Evolutionary conservation across 1,284 basidiomycete genomes (phyloP), one percentile per base, ranked within the genome.

Genomic region (Apiotrichum brassicae): DNA sequence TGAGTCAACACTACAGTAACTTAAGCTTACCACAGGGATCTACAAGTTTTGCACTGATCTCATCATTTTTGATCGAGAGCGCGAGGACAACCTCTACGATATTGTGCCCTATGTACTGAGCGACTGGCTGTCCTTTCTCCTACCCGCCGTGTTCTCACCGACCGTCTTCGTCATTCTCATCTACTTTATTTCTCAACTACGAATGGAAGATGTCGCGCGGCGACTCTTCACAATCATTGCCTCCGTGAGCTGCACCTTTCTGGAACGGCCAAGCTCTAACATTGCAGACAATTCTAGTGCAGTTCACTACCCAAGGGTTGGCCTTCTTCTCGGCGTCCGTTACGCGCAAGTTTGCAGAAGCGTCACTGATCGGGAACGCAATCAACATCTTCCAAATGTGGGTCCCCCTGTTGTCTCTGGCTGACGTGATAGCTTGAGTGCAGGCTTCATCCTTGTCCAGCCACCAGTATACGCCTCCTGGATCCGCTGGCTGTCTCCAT

Each of bases 51-150:
- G 69, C 56, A 65, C 63, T 11, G 71, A 74, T 33, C 65, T 79
- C 16, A 61, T 75, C 48, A 70, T 78, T 39, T 79, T 79, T 46
- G 77, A 79, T 54, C 72, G 77, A 7, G 77, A 79, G 53, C 66
- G 71, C 22, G 76, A 76, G 52, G 64, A 52, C 36, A 50, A 50
- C 9, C 59, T 56, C 19, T 57, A 75, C 64, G 62, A 64, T 19
- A 71, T 72, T 3, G 56, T 71, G 0, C 74, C 76, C 6, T 76
- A 68, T 46, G 59, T 75, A 46, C 16, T 74, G 8, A 66, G 69
- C 8, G 73, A 75, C 53, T 70, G 67, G 45, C 34, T 71, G 25
- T 66, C 71, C 3, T 68, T 70, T 35, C 46, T 75, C 7, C 37
- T 70, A 4, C 71, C 75, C 6, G 64, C 62, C 6, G 51, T 73